Evolutionary conservation across 345 rosid species (phyloP).

Genomic region (Psidium guajava): DNA sequence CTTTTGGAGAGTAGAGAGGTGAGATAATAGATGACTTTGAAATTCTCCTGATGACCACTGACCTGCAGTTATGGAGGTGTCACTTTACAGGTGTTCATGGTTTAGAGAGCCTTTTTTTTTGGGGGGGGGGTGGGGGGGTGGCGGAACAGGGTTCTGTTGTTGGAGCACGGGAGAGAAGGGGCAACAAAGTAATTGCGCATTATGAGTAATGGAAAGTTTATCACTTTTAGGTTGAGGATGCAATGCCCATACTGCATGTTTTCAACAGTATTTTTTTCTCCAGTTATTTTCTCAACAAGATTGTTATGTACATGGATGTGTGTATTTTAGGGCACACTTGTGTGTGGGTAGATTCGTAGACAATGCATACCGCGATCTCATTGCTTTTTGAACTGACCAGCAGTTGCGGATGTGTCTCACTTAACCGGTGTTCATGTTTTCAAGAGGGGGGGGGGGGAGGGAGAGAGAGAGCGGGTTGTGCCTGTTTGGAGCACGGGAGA

Average conservation of each 20-base stretch:
- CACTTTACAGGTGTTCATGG: background rate
- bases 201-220: background rate
- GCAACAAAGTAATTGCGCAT: background rate
- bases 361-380: background rate
- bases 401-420: too few species aligned
- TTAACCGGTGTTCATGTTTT: too few species aligned
- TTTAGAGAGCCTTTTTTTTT: background rate
- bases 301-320: background rate
- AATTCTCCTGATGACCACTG: background rate
- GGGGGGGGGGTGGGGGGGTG: fast-evolving
- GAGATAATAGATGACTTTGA: background rate
- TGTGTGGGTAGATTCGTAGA: background rate
- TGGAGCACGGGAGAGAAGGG: background rate
- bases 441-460: too few species aligned
- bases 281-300: background rate
- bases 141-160: background rate
- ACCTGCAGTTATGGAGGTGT: background rate
- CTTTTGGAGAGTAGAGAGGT: background rate
- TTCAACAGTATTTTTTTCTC: background rate
- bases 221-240: background rate
- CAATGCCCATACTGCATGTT: background rate
- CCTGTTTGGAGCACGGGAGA: too few species aligned
- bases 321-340: background rate
- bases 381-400: background rate
- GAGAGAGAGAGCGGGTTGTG: too few species aligned